phyloP scores from a whole-genome alignment of 352 stramenopile genomes.

The Phytophthora podocarpi region DNA sequence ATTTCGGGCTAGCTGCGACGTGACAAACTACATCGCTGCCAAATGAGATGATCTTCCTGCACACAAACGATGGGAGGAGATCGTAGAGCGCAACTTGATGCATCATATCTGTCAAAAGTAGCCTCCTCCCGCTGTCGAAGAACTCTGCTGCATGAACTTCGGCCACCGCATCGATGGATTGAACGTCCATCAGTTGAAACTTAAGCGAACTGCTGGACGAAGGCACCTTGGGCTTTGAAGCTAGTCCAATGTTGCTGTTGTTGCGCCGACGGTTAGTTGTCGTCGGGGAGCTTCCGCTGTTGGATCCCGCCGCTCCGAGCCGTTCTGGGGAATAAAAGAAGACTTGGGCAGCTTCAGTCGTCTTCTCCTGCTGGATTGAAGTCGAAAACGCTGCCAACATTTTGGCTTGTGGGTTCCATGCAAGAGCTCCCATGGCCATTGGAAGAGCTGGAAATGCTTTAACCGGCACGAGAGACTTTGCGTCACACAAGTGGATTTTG shows the following conservation, averaged over 20 bases:
- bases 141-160: slow-evolving; percentile 34
- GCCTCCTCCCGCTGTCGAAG: slow-evolving; percentile 20
- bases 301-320: background rate
- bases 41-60: slow-evolving; percentile 5
- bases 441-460: slow-evolving; percentile 25
- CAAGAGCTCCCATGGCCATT: slow-evolving; percentile 6
- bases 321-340: slow-evolving; percentile 36
- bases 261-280: slow-evolving; percentile 14
- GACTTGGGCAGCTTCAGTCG: slow-evolving; percentile 7
- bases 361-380: background rate
- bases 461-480: slow-evolving; percentile 20
- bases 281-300: background rate
- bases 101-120: slow-evolving; percentile 43
- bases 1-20: slow-evolving; percentile 6
- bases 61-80: slow-evolving; percentile 12
- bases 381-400: slow-evolving; percentile 15
- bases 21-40: slow-evolving; percentile 31
- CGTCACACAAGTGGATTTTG: slow-evolving; percentile 30
- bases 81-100: slow-evolving; percentile 28
- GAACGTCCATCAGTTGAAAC: slow-evolving; percentile 32
- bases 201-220: slow-evolving; percentile 17
- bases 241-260: slow-evolving; percentile 7
- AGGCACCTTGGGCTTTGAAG: slow-evolving; percentile 27
- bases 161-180: slow-evolving; percentile 12
- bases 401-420: slow-evolving; percentile 19